Evolutionary conservation across 257 asterid species (phyloP), one percentile per base, ranked within the genome.

Genomic region (Primulina tabacum): DNA sequence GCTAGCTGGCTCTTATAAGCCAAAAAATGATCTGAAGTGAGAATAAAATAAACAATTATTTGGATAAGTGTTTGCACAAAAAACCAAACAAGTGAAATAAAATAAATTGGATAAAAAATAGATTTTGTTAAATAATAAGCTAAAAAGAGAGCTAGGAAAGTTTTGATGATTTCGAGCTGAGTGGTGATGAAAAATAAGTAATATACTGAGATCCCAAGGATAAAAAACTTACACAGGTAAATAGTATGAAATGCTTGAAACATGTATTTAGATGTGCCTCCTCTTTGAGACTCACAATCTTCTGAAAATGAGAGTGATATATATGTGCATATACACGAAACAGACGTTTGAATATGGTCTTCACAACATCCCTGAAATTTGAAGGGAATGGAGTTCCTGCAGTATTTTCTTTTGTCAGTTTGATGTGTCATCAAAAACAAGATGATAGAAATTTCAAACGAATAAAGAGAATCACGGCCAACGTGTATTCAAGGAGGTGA

Each of bases 241-340:
- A 90, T 34, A 88, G 81, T 70, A 86, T 84, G 71, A 90, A 88
- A 76, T 90, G 97, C 80, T 90, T 90, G 85, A 90, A 90, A 84
- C 95, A 90, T 21, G 95, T 90, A 71, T 90, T 88, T 69, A 90
- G 84, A 88, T 90, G 97, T 65, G 97, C 95, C 71, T 88, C 97
- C 83, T 88, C 97, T 83, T 88, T 83, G 0, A 90, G 97, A 65
- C 90, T 86, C 73, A 90, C 88, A 18, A 90, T 86, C 83, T 86
- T 88, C 85, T 86, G 93, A 73, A 88, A 90, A 73, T 90, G 97
- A 18, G 95, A 83, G 70, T 88, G 93, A 68, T 90, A 90, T 61
- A 88, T 88, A 76, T 90, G 97, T 20, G 95, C 95, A 68, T 88
- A 90, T 37, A 90, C 97, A 38, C 97, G 93, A 77, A 90, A 90